Evolutionary conservation across 2,329 filamentous ascomycete genomes (phyloP), one percentile per base, ranked within the genome.

Genomic region (Talaromyces pinophilus): DNA sequence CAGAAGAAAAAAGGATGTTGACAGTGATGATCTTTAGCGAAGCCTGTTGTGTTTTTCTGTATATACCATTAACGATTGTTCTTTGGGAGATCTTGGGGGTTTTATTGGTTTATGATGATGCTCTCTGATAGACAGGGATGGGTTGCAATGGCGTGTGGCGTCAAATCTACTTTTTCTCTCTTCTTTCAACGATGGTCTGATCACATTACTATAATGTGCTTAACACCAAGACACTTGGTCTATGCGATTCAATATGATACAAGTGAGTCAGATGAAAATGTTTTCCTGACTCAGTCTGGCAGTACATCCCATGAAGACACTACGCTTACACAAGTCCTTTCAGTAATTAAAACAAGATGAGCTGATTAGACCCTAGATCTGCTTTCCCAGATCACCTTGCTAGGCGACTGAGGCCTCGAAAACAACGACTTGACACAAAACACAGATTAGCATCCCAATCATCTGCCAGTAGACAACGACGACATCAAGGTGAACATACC

Each of bases 1-100:
- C 30, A 63, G 66, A 75, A 85, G 83, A 74, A 84, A 83, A 73
- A 84, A 82, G 75, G 83, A 81, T 70, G 70, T 75, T 28, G 79
- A 78, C 46, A 77, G 81, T 40, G 71, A 67, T 55, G 66, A 67
- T 46, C 65, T 65, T 40, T 67, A 57, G 19, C n/a, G n/a, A 38
- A 0, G 33, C 5, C 22, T 52, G 13, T 17, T 57, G 1, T 22
- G 15, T 25, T 38, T 22, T 38, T 15, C 17, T 38, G 54, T 57
- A 57, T 40, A 57, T 57, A 40, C 19, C 2, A 40, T 57, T 57
- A n/a, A 57, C 15, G 52, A 57, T 17, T n/a, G 8, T 33, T 15
- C 11, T 25, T 28, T 38, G 30, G n/a, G 15, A 50, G 19, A 28
- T 3, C 17, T 54, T 30, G 50, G n/a, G 30, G 52, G 52, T 10